A percentile compares a stretch with the other conserved stretches of the same genome.
phyloP scores from a whole-genome alignment of 352 stramenopile genomes.

The Phytophthora aleatoria region DNA sequence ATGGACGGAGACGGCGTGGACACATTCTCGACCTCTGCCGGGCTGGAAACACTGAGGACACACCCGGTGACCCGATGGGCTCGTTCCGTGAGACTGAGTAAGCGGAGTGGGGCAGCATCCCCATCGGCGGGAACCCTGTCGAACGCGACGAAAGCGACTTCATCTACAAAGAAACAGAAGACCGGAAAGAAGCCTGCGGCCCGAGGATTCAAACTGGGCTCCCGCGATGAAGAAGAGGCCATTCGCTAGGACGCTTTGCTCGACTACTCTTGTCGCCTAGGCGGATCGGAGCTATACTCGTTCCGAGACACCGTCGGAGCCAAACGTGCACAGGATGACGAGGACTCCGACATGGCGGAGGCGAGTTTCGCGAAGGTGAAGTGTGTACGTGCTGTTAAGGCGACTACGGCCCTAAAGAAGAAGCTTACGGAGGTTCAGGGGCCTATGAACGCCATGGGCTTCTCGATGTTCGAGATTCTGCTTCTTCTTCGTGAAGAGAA shows the following conservation, averaged over 20 bases:
- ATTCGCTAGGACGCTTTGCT: not conserved
- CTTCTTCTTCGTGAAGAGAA: slow-evolving; percentile 8
- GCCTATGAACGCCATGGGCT: not conserved
- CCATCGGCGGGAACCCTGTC: not conserved
- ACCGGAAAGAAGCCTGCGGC: not conserved
- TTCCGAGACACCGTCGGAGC: not conserved
- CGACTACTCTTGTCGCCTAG: slow-evolving; percentile 6
- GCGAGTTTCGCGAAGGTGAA: slow-evolving; percentile 9
- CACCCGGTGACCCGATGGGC: not conserved
- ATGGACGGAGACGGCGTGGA: not conserved
- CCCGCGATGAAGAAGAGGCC: not conserved
- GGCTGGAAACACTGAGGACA: no score
- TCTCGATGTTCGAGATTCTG: not conserved
- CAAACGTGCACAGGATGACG: not conserved
- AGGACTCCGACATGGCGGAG: not conserved
- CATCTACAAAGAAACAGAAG: not conserved
- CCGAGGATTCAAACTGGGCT: not conserved
- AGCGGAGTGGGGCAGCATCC: not conserved
- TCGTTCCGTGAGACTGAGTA: not conserved
- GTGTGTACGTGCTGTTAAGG: not conserved
- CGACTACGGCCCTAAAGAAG: not conserved
- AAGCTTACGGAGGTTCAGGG: not conserved
- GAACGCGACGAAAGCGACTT: not conserved
- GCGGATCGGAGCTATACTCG: not conserved
- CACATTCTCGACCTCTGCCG: not conserved